Evolutionary conservation across 2,329 filamentous ascomycete genomes (phyloP).

Genomic region (Simplicillium sp.): DNA sequence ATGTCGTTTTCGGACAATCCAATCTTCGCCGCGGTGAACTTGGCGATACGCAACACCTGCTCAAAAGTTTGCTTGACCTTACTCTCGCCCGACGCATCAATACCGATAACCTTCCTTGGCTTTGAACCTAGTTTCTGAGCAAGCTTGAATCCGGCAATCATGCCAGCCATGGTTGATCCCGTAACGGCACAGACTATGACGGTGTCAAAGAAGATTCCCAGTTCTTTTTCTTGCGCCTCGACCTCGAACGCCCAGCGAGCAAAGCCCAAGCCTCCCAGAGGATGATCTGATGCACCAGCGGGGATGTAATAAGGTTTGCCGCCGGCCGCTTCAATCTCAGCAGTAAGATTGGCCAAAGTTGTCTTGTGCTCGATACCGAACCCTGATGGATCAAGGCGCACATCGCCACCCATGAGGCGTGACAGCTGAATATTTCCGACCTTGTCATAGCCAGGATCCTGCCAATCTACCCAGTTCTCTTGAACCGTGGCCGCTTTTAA

Average conservation of each 20-base stretch:
- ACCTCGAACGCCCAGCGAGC: constrained; percentile 65
- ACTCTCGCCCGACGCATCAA: constrained; percentile 36
- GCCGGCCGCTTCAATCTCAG: constrained; percentile 41
- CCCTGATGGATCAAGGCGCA: constrained; percentile 45
- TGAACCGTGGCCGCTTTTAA: constrained; percentile 47
- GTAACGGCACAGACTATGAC: constrained; percentile 63
- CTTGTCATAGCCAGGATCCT: constrained; percentile 47
- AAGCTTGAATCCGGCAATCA: constrained; percentile 64
- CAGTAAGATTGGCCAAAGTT: constrained; percentile 43
- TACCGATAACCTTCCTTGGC: constrained; percentile 51
- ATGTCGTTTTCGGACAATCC: constrained; percentile 52
- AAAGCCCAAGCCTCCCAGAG: constrained; percentile 60
- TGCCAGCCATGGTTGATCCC: constrained; percentile 60
- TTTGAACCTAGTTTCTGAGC: constrained; percentile 33
- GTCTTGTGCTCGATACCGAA: constrained; percentile 64
- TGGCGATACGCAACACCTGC: constrained; percentile 59
- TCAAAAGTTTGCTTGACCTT: constrained; percentile 45
- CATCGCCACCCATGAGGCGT: constrained; percentile 56
- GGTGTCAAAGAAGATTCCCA: constrained; percentile 58
- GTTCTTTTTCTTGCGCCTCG: constrained; percentile 47
- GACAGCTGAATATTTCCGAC: constrained; percentile 66
- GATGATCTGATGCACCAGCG: constrained; percentile 61
- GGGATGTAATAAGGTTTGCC: constrained; percentile 63
- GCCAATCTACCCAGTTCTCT: constrained; percentile 60
- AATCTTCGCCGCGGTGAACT: constrained; percentile 52